Conservation (phyloP, 179 eudicot species). For the Amaranthus tricolor region DNA sequence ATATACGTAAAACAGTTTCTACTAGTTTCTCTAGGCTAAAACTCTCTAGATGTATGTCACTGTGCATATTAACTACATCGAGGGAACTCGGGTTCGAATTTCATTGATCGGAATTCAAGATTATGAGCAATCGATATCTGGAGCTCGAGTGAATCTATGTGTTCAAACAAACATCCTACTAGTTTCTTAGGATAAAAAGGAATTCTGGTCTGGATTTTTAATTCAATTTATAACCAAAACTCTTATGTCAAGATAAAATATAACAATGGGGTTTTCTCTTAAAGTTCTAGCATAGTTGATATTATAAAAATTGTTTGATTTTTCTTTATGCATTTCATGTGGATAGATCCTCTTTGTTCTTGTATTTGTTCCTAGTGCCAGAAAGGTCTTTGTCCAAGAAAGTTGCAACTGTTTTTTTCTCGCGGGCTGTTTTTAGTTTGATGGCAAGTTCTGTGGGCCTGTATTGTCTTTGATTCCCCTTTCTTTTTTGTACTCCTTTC, state of each 20-base stretch:
- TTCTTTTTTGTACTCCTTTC: conserved; percentile 5
- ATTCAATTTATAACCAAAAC: not conserved
- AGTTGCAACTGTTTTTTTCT: too few species aligned
- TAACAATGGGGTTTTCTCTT: not conserved
- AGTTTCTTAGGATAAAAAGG: not conserved
- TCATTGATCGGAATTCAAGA: not conserved
- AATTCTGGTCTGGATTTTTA: not conserved
- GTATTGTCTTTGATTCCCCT: conserved; percentile 5
- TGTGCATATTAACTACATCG: not conserved
- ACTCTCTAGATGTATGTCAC: not conserved
- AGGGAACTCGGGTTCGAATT: not conserved
- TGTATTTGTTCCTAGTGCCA: too few species aligned
- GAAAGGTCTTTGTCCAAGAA: too few species aligned
- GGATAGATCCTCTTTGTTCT: not conserved
- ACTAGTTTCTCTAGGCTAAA: not conserved
- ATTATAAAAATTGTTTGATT: not conserved
- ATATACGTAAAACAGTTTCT: not conserved
- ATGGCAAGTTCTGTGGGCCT: not conserved
- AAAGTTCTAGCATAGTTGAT: too few species aligned
- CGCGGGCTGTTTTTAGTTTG: too few species aligned
- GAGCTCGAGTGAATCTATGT: not conserved
- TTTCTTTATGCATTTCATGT: not conserved
- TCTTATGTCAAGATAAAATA: not conserved
- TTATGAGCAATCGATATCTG: not conserved
- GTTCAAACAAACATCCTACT: not conserved